Conservation (phyloP, 345 rosid genomes). For the Rhodomyrtus tomentosa region DNA sequence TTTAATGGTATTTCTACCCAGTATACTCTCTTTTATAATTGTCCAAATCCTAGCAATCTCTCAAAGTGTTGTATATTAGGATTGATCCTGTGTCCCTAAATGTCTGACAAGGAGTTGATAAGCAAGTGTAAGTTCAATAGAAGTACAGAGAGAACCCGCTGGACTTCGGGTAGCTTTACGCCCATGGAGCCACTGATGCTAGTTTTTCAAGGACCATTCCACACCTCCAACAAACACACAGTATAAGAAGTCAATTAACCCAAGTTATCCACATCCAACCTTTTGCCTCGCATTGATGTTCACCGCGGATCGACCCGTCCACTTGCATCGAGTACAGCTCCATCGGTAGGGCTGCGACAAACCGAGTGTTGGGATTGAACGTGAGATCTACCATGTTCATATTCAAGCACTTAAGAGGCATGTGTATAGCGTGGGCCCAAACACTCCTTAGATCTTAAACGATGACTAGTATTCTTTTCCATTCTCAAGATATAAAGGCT, state of each 20-base stretch:
- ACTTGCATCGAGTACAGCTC: background rate
- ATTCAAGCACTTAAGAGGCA: too few species aligned
- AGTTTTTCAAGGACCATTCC: background rate
- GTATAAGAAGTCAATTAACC: background rate
- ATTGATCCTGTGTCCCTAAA: background rate
- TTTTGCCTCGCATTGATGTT: background rate
- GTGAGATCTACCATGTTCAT: background rate
- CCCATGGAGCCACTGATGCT: fast-evolving
- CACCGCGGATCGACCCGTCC: background rate
- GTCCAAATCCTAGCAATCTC: too few species aligned
- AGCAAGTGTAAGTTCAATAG: background rate
- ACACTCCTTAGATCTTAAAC: background rate
- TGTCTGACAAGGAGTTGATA: background rate
- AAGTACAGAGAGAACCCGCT: background rate
- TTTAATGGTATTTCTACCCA: too few species aligned
- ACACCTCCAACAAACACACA: background rate
- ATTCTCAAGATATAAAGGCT: background rate
- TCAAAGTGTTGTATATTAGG: background rate
- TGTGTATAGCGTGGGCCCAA: background rate
- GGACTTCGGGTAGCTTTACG: background rate
- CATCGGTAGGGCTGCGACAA: background rate
- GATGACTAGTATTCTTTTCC: background rate
- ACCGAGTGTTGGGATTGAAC: background rate
- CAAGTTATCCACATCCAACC: background rate
- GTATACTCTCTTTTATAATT: background rate